Percentiles rank a stretch among this genome's conserved stretches.
phyloP scores from a whole-genome alignment of 495 filamentous ascomycete genomes.

The Penicillium bialowiezense region DNA sequence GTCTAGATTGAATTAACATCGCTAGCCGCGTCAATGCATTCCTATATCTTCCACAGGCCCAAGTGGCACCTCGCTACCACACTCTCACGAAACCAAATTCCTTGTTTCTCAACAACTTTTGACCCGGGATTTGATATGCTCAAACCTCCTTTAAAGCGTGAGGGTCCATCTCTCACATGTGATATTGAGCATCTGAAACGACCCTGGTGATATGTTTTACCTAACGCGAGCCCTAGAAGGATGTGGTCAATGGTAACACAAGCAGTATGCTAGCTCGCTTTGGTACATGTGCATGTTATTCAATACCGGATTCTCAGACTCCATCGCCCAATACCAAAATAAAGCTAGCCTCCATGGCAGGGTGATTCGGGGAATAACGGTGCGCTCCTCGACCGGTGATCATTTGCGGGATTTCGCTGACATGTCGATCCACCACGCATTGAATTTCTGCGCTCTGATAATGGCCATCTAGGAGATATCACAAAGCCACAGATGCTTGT shows the following conservation, averaged over 20 bases:
- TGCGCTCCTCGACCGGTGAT: slow-evolving; percentile 21
- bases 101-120: neutral
- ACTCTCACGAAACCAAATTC: neutral
- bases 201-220: too few relatives aligned
- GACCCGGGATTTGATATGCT: neutral
- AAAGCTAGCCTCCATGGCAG: too few relatives aligned
- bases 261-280: too few relatives aligned
- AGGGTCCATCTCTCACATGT: slow-evolving; percentile 1
- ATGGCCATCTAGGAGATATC: neutral
- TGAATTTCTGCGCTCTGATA: slow-evolving; percentile 1
- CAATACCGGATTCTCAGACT: too few relatives aligned
- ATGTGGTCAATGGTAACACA: neutral
- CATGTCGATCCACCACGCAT: slow-evolving; percentile 1
- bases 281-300: too few relatives aligned
- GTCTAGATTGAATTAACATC: neutral
- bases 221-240: too few relatives aligned
- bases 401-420: slow-evolving; percentile 7
- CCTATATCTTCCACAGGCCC: neutral
- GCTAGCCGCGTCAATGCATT: neutral
- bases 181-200: neutral
- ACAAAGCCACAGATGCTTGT: slow-evolving; percentile 3
- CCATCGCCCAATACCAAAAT: neutral
- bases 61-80: neutral
- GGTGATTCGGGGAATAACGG: slow-evolving; percentile 23
- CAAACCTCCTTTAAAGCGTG: neutral